Base-by-base conservation (phyloP, 805 yeast genomes). In the Candida palmyrensis region DNA sequence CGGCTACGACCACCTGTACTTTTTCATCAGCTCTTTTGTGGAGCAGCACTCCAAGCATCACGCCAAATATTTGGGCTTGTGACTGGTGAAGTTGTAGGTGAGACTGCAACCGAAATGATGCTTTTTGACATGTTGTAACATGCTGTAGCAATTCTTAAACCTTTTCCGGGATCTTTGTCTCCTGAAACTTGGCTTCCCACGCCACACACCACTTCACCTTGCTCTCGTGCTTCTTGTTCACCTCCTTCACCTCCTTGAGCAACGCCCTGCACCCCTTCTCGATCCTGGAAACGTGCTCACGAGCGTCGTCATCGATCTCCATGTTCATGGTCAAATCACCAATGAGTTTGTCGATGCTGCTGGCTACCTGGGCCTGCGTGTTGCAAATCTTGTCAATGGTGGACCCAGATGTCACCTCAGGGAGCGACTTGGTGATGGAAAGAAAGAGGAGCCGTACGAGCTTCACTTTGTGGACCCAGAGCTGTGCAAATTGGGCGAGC, bases 1-100 rank as follows among this genome's bases (percentile, higher is more conserved):
- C 1, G 96, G 89, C 3, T 90, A 78, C 51, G 97, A 92, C 51
- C 98, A 90, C 54, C 81, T 89, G 30, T 90, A 89, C 66, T 92
- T 74, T 59, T 90, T 88, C 55, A 72, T 90, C 36, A 72, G 89
- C 33, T 60, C 85, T 0, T 89, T 88, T 57, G 82, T 82, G 9
- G 81, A 74, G 36, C 84, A 78, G 22, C 97, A 92, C 56, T 85
- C 95, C 23, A 76, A 73, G 39, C 90, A 81, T 56, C 97, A 92
- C 49, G 94, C 95, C 7, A 79, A 82, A 55, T 68, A 75, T 38
- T 61, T 76, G 41, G 70, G 71, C 2, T 50, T 58, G 25, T 29
- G 23, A 21, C 29, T 18, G 17, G 27, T 7, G n/a, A n/a, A n/a
- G n/a, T n/a, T n/a, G n/a, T n/a, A n/a, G n/a, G n/a, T n/a, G n/a